Evolutionary conservation across 2,329 filamentous ascomycete genomes (phyloP).

Genomic region (Dryadomyces sulphureus): DNA sequence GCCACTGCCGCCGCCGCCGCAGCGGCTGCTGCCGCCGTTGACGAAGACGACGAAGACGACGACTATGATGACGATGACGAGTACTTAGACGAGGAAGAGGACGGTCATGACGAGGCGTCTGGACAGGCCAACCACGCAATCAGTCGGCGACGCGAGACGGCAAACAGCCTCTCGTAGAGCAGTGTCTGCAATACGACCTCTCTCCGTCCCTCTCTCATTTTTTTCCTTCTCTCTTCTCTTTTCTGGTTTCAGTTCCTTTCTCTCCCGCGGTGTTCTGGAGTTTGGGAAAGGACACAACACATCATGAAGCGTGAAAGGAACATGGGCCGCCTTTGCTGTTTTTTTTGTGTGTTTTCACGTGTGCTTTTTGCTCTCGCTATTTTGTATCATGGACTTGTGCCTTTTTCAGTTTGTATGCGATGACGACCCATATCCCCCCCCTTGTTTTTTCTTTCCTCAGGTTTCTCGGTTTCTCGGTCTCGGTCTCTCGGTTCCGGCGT

Average conservation of each 20-base stretch:
- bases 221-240: background rate
- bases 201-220: background rate
- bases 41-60: slow-evolving; percentile 2
- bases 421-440: background rate
- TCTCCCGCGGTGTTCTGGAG: background rate
- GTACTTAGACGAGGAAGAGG: slow-evolving; percentile 2
- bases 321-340: background rate
- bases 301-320: background rate
- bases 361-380: background rate
- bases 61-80: slow-evolving; percentile 3
- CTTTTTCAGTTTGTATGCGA: background rate
- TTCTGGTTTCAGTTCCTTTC: background rate
- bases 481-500: background rate
- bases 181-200: background rate
- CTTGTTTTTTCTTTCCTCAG: background rate
- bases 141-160: background rate
- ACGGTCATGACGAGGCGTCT: background rate
- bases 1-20: background rate
- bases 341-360: background rate
- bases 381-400: background rate
- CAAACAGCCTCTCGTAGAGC: background rate
- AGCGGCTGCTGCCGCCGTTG: background rate
- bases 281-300: background rate
- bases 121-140: background rate
- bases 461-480: no score